These are phyloP conservation scores for Acanthamoeba triangularis DNA, from an alignment of 208 protist genomes.

Conservation along the genomic window DNA sequence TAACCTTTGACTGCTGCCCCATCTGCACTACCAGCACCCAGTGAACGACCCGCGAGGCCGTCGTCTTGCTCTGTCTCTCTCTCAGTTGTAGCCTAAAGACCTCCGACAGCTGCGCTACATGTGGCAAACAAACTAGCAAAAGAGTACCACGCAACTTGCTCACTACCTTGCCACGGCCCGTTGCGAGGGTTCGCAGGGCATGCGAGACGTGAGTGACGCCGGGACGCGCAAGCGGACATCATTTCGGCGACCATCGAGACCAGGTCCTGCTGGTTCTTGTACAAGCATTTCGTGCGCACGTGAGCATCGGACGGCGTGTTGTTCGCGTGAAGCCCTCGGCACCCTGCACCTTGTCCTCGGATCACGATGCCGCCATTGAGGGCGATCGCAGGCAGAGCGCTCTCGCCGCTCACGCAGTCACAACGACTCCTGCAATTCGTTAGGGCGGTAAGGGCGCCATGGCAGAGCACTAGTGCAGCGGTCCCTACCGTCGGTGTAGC, in stretches of 20 bases:
- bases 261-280: not conserved
- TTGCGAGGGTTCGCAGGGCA: not conserved
- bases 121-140: not conserved
- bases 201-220: not conserved
- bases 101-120: no score
- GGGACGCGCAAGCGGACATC: no score
- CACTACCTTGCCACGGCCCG: not conserved
- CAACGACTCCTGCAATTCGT: not conserved
- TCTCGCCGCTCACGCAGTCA: slow-evolving; percentile 5
- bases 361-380: not conserved
- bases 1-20: no score
- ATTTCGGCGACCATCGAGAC: not conserved
- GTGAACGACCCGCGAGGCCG: no score
- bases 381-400: not conserved
- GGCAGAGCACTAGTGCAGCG: not conserved
- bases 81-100: no score
- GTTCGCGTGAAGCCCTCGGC: no score
- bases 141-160: no score
- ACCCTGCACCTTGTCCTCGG: not conserved
- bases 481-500: not conserved
- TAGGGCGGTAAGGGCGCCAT: not conserved
- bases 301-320: no score
- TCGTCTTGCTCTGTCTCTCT: no score
- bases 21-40: no score
- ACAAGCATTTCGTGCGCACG: no score